phyloP scores from a whole-genome alignment of 305 asterid species.

The Rubia tinctorum region DNA sequence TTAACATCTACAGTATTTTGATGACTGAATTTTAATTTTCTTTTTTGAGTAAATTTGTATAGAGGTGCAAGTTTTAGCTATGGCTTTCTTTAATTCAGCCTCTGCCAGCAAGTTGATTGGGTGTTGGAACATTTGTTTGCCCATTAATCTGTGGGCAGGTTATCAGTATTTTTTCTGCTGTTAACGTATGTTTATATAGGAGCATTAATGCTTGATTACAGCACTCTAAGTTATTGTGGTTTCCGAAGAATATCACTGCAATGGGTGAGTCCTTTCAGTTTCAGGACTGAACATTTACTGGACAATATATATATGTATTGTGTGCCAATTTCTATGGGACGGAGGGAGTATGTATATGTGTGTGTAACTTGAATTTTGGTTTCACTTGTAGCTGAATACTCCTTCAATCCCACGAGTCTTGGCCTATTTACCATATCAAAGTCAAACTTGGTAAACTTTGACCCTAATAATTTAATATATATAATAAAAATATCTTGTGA shows the following conservation, averaged over 20 bases:
- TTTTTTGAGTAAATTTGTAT: background rate
- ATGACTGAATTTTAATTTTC: background rate
- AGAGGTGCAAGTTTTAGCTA: background rate
- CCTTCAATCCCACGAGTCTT: too few relatives aligned
- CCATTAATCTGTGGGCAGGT: background rate
- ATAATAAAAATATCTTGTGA: too few relatives aligned
- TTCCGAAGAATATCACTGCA: background rate
- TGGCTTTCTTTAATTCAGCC: background rate
- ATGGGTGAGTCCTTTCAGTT: background rate
- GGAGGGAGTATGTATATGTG: too few relatives aligned
- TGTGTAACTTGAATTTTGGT: background rate
- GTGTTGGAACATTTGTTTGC: background rate
- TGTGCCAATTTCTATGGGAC: too few relatives aligned
- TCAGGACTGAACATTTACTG: background rate
- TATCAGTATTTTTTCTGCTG: background rate
- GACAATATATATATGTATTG: background rate
- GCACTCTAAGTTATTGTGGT: background rate
- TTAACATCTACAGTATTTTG: background rate
- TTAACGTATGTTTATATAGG: background rate
- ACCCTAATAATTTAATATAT: too few relatives aligned
- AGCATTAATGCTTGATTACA: background rate
- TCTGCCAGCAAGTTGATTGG: background rate
- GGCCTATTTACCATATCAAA: too few relatives aligned
- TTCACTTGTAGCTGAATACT: background rate
- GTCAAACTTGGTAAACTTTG: too few relatives aligned